phyloP scores from a whole-genome alignment of 192 early-diverging fungal genomes.

The Entomortierella parvispora region DNA sequence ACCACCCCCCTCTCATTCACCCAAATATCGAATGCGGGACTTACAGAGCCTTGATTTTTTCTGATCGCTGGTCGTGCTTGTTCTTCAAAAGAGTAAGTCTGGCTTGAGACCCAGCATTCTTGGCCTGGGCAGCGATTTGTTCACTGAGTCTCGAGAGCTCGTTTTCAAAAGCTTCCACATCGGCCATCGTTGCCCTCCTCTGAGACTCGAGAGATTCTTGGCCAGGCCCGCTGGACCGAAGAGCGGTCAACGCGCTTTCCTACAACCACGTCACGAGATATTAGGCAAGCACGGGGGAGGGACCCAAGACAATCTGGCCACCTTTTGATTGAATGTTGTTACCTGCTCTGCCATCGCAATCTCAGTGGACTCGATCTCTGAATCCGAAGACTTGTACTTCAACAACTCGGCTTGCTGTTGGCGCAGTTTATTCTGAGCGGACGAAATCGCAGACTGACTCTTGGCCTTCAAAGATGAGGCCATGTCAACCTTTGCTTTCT shows the following conservation, averaged over 20 bases:
- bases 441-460: slow-evolving; percentile 16
- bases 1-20: too few relatives aligned
- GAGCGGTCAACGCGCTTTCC: slow-evolving; percentile 12
- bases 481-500: slow-evolving; percentile 32
- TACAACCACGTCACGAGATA: slow-evolving; percentile 1
- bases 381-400: slow-evolving; percentile 19
- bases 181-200: slow-evolving; percentile 15
- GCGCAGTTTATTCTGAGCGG: slow-evolving; percentile 25
- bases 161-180: slow-evolving; percentile 32
- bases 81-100: slow-evolving; percentile 30
- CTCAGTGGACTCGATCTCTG: slow-evolving; percentile 14
- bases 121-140: slow-evolving; percentile 23
- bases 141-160: slow-evolving; percentile 33
- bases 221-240: slow-evolving; percentile 21
- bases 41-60: slow-evolving; percentile 24
- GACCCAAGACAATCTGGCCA: too few relatives aligned
- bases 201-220: slow-evolving; percentile 24
- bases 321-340: too few relatives aligned
- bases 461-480: slow-evolving; percentile 23
- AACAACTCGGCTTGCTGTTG: slow-evolving; percentile 18
- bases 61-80: slow-evolving; percentile 2
- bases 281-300: too few relatives aligned
- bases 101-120: slow-evolving; percentile 36
- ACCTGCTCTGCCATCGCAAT: slow-evolving; percentile 27
- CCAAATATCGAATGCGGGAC: too few relatives aligned